Conservation (phyloP, 2,329 filamentous ascomycete genomes). For the Pseudonectria buxi region DNA sequence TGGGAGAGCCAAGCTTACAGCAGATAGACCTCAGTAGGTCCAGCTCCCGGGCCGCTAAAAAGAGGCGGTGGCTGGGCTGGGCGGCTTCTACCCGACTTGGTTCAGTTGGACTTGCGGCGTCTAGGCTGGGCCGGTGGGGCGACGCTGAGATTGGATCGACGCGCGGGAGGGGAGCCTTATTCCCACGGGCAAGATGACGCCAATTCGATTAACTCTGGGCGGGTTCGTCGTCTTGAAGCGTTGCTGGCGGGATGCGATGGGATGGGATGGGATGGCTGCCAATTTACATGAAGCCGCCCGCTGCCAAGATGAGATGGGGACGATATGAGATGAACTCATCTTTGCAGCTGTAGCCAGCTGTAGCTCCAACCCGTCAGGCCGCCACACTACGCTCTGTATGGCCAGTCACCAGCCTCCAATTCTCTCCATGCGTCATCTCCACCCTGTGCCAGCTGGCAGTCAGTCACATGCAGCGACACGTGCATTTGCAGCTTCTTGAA, state of each 20-base stretch:
- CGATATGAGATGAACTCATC: too few relatives aligned
- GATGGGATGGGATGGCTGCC: too few relatives aligned
- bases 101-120: too few relatives aligned
- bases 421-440: conserved; percentile 16
- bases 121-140: conserved; percentile 16
- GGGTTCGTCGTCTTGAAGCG: too few relatives aligned
- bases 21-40: too few relatives aligned
- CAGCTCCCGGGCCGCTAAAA: conserved; percentile 20
- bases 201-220: too few relatives aligned
- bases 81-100: conserved; percentile 12
- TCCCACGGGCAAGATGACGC: too few relatives aligned
- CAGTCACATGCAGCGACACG: conserved; percentile 19
- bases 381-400: conserved; percentile 11
- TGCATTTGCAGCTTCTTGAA: conserved; percentile 7
- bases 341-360: too few relatives aligned
- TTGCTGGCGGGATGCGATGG: too few relatives aligned
- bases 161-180: conserved; percentile 4
- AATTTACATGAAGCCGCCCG: too few relatives aligned
- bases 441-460: conserved; percentile 23
- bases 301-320: too few relatives aligned
- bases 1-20: conserved; percentile 4
- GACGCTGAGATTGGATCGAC: conserved; percentile 19
- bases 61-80: conserved; percentile 26
- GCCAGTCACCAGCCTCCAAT: conserved; percentile 1
- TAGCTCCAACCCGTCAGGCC: conserved; percentile 17